A percentile compares a stretch with the other conserved stretches of the same genome.
phyloP scores from a whole-genome alignment of 2,329 filamentous ascomycete species.

The Chaetomiaceae sp. region DNA sequence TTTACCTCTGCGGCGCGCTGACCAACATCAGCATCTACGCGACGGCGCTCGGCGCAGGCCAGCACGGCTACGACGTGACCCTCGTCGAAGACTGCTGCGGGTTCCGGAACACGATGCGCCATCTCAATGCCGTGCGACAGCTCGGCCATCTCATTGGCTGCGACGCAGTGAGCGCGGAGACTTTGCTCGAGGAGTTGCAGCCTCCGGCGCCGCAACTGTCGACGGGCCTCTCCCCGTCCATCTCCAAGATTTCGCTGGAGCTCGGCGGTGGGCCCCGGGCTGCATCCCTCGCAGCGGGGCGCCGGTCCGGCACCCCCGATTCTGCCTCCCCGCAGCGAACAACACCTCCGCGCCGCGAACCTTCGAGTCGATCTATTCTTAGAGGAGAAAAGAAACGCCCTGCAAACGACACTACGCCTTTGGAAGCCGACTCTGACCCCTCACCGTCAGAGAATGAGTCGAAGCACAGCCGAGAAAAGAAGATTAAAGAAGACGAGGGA shows the following conservation, averaged over 20 bases:
- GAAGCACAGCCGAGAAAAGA: slow-evolving; percentile 10
- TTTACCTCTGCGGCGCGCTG: slow-evolving; percentile 83
- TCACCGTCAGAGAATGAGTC: slow-evolving; percentile 17
- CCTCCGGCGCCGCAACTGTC: slow-evolving; percentile 18
- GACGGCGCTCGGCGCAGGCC: slow-evolving; percentile 83
- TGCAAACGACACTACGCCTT: slow-evolving; percentile 1
- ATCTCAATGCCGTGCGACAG: slow-evolving; percentile 64
- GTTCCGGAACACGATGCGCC: slow-evolving; percentile 65
- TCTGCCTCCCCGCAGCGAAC: slow-evolving; percentile 8
- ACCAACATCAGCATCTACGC: slow-evolving; percentile 88
- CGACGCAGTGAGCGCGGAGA: slow-evolving; percentile 54
- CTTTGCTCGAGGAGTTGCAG: slow-evolving; percentile 46
- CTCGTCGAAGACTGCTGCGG: slow-evolving; percentile 86
- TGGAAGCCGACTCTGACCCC: slow-evolving; percentile 19
- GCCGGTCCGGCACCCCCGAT: slow-evolving; percentile 25
- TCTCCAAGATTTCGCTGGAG: slow-evolving; percentile 35
- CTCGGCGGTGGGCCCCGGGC: slow-evolving; percentile 25
- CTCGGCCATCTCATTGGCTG: slow-evolving; percentile 74
- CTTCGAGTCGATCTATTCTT: neutral
- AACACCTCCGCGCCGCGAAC: neutral
- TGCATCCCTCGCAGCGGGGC: slow-evolving; percentile 22
- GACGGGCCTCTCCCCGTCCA: slow-evolving; percentile 29
- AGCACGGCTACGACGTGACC: slow-evolving; percentile 82
- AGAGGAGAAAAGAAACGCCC: slow-evolving; percentile 8
- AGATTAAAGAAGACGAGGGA: slow-evolving; percentile 12